Percentiles rank a stretch among this genome's conserved stretches.
phyloP scores from a whole-genome alignment of 768 basidiomycete genomes.

The Tricholoma flavovirens region DNA sequence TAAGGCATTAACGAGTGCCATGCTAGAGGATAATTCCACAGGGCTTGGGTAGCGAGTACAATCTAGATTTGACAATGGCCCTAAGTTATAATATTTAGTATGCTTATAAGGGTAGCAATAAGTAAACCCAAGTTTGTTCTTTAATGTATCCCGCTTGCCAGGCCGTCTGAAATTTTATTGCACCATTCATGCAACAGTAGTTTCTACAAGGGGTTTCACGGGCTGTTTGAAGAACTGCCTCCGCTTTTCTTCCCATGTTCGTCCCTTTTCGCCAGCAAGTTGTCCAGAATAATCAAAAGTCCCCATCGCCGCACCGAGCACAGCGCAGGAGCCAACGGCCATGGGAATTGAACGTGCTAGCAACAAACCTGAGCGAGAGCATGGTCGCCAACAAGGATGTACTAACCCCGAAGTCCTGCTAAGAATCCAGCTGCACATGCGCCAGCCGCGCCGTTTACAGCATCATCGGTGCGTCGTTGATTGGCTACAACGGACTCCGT shows the following conservation, averaged over 20 bases:
- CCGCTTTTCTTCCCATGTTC: constrained; percentile 60
- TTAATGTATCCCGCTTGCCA: not conserved
- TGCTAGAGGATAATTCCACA: constrained; percentile 2
- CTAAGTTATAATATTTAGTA: not conserved
- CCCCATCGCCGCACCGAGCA: constrained; percentile 76
- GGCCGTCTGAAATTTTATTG: not conserved
- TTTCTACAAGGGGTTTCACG: constrained; percentile 33
- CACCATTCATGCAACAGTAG: constrained; percentile 22
- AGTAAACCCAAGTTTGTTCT: not conserved
- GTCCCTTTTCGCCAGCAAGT: constrained; percentile 39
- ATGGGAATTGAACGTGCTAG: constrained; percentile 80
- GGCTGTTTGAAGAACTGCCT: constrained; percentile 81
- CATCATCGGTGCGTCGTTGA: constrained; percentile 69
- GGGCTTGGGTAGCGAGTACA: constrained; percentile 1
- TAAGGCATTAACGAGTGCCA: constrained; percentile 18
- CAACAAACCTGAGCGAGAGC: constrained; percentile 4
- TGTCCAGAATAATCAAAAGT: constrained; percentile 76
- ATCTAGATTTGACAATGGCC: not conserved
- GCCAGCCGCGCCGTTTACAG: constrained; percentile 76
- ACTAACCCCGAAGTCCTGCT: constrained; percentile 76
- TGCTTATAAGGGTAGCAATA: not conserved
- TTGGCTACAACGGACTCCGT: constrained; percentile 82
- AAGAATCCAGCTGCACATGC: constrained; percentile 93
- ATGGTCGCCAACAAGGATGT: not conserved
- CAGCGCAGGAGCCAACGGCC: constrained; percentile 72